phyloP scores from a whole-genome alignment of 2,329 filamentous ascomycete species.

The Aspergillus sojae region DNA sequence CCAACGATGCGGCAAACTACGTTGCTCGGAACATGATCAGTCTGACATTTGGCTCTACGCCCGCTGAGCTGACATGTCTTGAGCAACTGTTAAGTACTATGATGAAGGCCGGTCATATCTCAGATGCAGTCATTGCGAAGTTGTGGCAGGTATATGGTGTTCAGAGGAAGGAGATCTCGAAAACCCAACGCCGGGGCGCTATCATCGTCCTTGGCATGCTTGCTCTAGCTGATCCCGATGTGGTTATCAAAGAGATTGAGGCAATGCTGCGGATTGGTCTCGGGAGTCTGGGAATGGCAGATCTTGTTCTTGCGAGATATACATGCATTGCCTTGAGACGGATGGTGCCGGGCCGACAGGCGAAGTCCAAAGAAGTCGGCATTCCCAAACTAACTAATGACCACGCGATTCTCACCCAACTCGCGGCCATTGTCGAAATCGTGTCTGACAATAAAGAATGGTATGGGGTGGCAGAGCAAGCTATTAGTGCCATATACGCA shows the following conservation, averaged over 20 bases:
- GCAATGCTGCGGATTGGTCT: constrained; percentile 89
- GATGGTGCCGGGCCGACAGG: constrained; percentile 85
- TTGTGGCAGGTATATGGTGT: constrained; percentile 97
- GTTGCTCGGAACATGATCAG: constrained; percentile 99
- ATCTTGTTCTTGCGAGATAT: constrained; percentile 88
- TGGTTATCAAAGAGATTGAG: constrained; percentile 93
- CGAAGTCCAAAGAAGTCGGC: constrained; percentile 66
- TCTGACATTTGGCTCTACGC: constrained; percentile 91
- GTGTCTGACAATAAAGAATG: constrained; percentile 91
- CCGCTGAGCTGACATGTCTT: constrained; percentile 90
- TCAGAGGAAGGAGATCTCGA: constrained; percentile 89
- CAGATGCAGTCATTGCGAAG: constrained; percentile 83
- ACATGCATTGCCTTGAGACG: constrained; percentile 91
- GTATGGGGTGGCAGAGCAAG: constrained; percentile 92
- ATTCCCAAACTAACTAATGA: constrained; percentile 85
- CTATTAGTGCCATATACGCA: constrained; percentile 91
- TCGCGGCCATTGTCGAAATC: constrained; percentile 84
- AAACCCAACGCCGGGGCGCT: constrained; percentile 83
- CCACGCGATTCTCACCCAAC: constrained; percentile 78
- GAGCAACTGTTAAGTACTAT: constrained; percentile 95
- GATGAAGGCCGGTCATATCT: constrained; percentile 91
- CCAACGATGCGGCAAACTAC: constrained; percentile 91
- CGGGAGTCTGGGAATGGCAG: constrained; percentile 74
- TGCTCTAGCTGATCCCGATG: constrained; percentile 86
- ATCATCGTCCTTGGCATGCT: constrained; percentile 98